phyloP scores from a whole-genome alignment of 169 alveolate species.

The Plasmodium fragile region DNA sequence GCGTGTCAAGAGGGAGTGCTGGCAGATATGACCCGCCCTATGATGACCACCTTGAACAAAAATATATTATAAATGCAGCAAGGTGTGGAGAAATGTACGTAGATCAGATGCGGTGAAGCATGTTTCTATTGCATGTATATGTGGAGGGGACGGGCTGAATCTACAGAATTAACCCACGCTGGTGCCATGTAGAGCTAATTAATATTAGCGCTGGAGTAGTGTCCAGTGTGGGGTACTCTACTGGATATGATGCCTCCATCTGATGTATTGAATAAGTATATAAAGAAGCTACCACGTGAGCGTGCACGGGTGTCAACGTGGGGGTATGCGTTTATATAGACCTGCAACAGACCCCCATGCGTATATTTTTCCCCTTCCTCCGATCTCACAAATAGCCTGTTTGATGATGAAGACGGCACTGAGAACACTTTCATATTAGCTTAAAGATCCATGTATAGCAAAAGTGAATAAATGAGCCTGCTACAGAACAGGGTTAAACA shows the following conservation, averaged over 20 bases:
- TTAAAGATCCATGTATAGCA: neutral
- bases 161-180: neutral
- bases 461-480: neutral
- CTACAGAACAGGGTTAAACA: neutral
- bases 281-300: neutral
- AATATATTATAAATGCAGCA: slow-evolving; percentile 5
- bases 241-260: neutral
- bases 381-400: neutral
- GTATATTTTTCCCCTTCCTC: neutral
- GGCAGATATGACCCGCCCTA: slow-evolving; percentile 51
- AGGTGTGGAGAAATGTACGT: neutral
- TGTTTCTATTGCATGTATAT: neutral
- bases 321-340: neutral
- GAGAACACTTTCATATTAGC: neutral
- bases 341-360: neutral
- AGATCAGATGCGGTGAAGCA: neutral
- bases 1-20: slow-evolving; percentile 67
- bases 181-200: slow-evolving; percentile 1
- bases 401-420: neutral
- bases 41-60: slow-evolving; percentile 36
- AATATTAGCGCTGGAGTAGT: neutral
- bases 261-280: neutral
- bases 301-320: neutral
- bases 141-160: neutral
- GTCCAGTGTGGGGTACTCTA: neutral